phyloP scores from a whole-genome alignment of 352 stramenopile genomes.

The Globisporangium nodosum region DNA sequence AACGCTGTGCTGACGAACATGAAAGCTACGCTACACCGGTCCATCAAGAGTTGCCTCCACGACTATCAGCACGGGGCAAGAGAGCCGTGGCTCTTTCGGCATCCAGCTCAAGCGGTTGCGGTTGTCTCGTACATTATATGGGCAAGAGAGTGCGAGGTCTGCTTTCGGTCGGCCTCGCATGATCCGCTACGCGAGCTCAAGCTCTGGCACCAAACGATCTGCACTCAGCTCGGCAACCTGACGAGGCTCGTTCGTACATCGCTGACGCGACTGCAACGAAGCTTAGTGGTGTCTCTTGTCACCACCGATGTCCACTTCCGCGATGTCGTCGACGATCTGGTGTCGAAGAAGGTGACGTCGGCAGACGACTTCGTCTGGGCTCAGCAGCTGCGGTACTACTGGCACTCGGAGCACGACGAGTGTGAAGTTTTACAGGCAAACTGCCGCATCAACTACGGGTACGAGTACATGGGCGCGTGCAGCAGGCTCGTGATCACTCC shows the following conservation, averaged over 20 bases:
- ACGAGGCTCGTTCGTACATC: conserved; percentile 59
- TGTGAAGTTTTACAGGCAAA: conserved; percentile 59
- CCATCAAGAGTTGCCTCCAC: conserved; percentile 71
- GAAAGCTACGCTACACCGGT: conserved; percentile 56
- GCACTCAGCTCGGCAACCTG: conserved; percentile 53
- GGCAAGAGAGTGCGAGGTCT: conserved; percentile 64
- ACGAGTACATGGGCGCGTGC: conserved; percentile 91
- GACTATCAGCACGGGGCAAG: conserved; percentile 85
- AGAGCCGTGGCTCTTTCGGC: conserved; percentile 81
- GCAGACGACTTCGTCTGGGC: conserved; percentile 62
- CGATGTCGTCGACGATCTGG: conserved; percentile 68
- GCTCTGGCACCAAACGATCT: conserved; percentile 69
- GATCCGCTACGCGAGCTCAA: conserved; percentile 46
- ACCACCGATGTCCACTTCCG: conserved; percentile 77
- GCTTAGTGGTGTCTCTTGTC: conserved; percentile 59
- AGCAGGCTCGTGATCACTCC: conserved; percentile 91
- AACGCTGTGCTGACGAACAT: conserved; percentile 70
- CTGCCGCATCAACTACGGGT: conserved; percentile 77
- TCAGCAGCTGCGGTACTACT: conserved; percentile 78
- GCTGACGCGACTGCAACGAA: conserved; percentile 48
- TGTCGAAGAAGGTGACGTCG: conserved; percentile 40
- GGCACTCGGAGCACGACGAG: conserved; percentile 56
- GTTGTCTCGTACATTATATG: conserved; percentile 89
- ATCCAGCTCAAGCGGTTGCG: conserved; percentile 88
- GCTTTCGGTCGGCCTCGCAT: conserved; percentile 42